Evolutionary conservation across 2,329 filamentous ascomycete species (phyloP).

Genomic region (Sclerotinia nivalis): DNA sequence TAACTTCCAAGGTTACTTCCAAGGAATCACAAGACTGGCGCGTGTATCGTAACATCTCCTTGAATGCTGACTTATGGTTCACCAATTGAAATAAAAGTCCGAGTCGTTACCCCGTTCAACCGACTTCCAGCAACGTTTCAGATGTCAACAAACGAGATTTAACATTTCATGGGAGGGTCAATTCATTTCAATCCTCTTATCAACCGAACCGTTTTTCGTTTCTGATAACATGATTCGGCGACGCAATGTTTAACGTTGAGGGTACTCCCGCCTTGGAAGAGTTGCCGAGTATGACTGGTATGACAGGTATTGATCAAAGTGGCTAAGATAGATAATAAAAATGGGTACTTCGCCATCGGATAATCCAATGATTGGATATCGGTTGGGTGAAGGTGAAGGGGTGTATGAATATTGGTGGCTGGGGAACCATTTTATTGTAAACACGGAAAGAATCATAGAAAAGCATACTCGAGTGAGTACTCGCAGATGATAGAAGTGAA

Average conservation of each 20-base stretch:
- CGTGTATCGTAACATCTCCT: neutral
- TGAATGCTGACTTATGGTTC: neutral
- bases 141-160: conserved; percentile 14
- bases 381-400: conserved; percentile 2
- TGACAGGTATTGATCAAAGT: conserved; percentile 5
- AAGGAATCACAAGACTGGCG: conserved; percentile 18
- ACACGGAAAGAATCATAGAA: neutral
- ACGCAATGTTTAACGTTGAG: conserved; percentile 1
- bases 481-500: neutral
- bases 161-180: neutral
- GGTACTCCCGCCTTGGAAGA: conserved; percentile 11
- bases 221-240: neutral
- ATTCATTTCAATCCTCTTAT: neutral
- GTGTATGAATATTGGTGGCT: conserved; percentile 13
- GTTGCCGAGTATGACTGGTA: conserved; percentile 5
- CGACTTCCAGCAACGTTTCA: conserved; percentile 5
- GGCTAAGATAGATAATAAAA: conserved; percentile 6
- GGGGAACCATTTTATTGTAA: neutral
- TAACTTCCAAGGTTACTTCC: conserved; percentile 6
- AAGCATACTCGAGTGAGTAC: neutral
- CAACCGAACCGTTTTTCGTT: conserved; percentile 5
- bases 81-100: conserved; percentile 3
- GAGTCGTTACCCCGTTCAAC: neutral
- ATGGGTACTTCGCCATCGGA: conserved; percentile 15
- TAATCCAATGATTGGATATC: conserved; percentile 16